These are phyloP conservation scores for Lentinula detonsa DNA, from an alignment of 768 basidiomycete genomes.

Conservation along the genomic window DNA sequence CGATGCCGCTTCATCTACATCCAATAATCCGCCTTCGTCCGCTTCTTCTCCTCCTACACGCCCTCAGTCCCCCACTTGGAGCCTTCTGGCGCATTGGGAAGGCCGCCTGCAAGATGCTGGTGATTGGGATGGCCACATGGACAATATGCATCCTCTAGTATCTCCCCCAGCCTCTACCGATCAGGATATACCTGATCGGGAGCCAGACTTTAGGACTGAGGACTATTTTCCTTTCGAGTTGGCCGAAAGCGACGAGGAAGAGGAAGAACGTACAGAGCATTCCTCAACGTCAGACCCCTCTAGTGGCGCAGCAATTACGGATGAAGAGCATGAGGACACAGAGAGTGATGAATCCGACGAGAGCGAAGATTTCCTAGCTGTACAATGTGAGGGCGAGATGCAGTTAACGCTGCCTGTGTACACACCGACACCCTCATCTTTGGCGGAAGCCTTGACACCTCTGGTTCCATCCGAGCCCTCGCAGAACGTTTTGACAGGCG, in stretches of 20 bases:
- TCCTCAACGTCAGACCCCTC: neutral
- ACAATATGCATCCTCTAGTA: conserved; percentile 2
- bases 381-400: neutral
- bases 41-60: neutral
- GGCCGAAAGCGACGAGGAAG: conserved; percentile 6
- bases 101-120: neutral
- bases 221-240: conserved; percentile 2
- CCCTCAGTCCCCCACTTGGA: conserved; percentile 4
- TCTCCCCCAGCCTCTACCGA: neutral
- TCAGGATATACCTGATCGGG: neutral
- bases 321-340: conserved; percentile 3
- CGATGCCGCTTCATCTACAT: neutral
- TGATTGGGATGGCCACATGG: conserved; percentile 3
- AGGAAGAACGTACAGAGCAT: neutral
- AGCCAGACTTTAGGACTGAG: conserved; percentile 1
- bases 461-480: neutral
- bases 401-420: neutral
- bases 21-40: neutral
- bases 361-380: neutral
- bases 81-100: neutral
- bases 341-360: conserved; percentile 6
- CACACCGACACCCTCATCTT: conserved; percentile 1
- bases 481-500: neutral
- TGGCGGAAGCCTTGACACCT: conserved; percentile 4
- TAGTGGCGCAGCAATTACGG: neutral